Base-by-base conservation (phyloP, 805 yeast species). In the Pichia occidentalis region DNA sequence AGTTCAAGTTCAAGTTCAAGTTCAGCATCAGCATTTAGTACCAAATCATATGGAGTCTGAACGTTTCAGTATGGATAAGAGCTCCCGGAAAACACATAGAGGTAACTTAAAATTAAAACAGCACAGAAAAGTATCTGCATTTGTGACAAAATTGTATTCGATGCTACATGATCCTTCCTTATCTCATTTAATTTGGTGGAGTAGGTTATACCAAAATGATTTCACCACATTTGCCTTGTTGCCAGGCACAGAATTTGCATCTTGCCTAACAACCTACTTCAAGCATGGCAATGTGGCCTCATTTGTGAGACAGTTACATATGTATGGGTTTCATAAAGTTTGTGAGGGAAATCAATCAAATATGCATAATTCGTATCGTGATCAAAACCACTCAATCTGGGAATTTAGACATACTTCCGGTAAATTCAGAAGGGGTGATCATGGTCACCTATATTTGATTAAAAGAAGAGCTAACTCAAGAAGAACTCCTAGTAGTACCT, bases 261-360 rank as follows among this genome's bases (percentile, higher is more conserved):
- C 64, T 27, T 73, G 74, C 1, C 55, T 82, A 34, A 76, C 82
- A n/a, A 68, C 69, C 32, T 87, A 84, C 57, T 88, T 90, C 68
- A 90, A 90, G 57, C 97, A 88, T 63, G 94, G 95, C 4, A 90
- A 90, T 55, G 86, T 88, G 21, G 86, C 95, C 18, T 79, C 90
- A 43, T 90, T 90, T 64, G 95, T 90, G 24, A 75, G 97, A 32
- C 97, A 90, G 61, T 66, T 88, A 32, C 95, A 90, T 65, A 90
- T 88, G 97, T 87, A 87, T 57, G 96, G 96, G 1, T 87, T 88
- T 64, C 96, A 88, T 60, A 87, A 88, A 62, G 79, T 74, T 6
- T 73, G 64, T 44, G 77, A 73, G 43, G 67, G 66, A 13, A 53
- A 44, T 22, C 10, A 27, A 50, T 26, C 48, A 46, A 26, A 31